Base-by-base conservation (phyloP, 768 basidiomycete genomes). In the Chiua virens region DNA sequence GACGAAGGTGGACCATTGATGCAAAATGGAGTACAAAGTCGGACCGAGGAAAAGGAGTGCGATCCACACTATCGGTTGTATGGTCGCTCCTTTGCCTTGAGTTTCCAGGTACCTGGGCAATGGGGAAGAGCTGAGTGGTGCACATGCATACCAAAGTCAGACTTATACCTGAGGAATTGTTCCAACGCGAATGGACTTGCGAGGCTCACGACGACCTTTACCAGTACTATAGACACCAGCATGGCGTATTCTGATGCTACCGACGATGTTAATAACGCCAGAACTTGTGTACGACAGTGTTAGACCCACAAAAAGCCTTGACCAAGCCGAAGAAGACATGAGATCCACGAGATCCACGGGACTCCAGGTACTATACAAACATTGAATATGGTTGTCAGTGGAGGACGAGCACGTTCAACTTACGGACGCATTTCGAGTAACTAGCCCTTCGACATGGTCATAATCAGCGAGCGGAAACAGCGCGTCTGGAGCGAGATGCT, bases 51-150 rank as follows among this genome's bases (percentile, higher is more conserved):
- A 76, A 18, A 85, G 69, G 60, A 71, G 67, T 0, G 68, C 23
- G n/a, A 88, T 77, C 86, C 87, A 89, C 7, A 87, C 78, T 79
- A 85, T 86, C 1, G 87, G 87, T 36, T 77, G 76, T 25, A 83
- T 63, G 13, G 67, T 59, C 0, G 82, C 73, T 22, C 66, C 74
- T 52, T 75, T 59, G 1, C 81, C 81, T 15, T 71, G 67, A 1
- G 66, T 74, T 68, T 88, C 85, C 22, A 89, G 67, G 59, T 87
- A 82, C 37, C 79, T 30, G 5, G 6, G 11, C 10, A 27, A 4
- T 4, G 5, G 30, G 30, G 30, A 30, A 3, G 11, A 30, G 30
- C 11, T 30, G 10, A 30, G 30, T 13, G 7, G 30, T 30, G 11
- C 7, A 9, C 30, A 30, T n/a, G n/a, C n/a, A n/a, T 30, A 11